These are phyloP conservation scores for Teunomyces tritomae DNA, from an alignment of 805 yeast species.

Conservation along the genomic window DNA sequence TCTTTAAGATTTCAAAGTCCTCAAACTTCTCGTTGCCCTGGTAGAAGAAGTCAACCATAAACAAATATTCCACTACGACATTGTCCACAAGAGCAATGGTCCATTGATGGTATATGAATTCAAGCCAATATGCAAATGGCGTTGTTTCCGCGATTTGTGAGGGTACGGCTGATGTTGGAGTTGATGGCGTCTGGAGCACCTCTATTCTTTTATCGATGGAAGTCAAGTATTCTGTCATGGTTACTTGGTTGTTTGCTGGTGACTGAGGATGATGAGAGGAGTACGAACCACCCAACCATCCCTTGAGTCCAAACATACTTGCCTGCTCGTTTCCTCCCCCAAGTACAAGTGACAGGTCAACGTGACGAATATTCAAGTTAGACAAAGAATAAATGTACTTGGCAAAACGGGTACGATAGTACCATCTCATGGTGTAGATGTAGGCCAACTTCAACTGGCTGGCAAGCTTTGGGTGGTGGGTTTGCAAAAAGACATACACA, in stretches of 20 bases:
- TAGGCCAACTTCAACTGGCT: conserved; percentile 76
- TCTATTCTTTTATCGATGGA: conserved; percentile 58
- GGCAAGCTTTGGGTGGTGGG: conserved; percentile 61
- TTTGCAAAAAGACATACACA: conserved; percentile 53
- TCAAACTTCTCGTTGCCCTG: conserved; percentile 39
- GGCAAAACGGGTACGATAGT: conserved; percentile 74
- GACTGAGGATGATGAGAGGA: background rate
- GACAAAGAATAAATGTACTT: conserved; percentile 74
- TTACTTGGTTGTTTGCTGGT: conserved; percentile 11
- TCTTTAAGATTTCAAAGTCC: conserved; percentile 11
- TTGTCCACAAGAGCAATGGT: conserved; percentile 74
- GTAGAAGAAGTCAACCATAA: conserved; percentile 68
- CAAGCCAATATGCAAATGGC: conserved; percentile 64
- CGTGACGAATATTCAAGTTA: conserved; percentile 51
- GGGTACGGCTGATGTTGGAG: conserved; percentile 64
- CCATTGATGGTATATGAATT: conserved; percentile 69
- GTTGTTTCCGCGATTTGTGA: conserved; percentile 84
- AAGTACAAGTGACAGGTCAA: conserved; percentile 56
- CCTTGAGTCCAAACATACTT: conserved; percentile 21
- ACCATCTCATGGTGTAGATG: conserved; percentile 89
- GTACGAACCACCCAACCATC: conserved; percentile 19
- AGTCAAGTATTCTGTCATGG: conserved; percentile 50
- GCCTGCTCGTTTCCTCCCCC: conserved; percentile 41
- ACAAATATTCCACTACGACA: conserved; percentile 70
- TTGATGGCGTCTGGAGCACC: conserved; percentile 43